Evolutionary conservation across 345 rosid species (phyloP), one percentile per base, ranked within the genome.

Genomic region (Citrus mangshanensis): DNA sequence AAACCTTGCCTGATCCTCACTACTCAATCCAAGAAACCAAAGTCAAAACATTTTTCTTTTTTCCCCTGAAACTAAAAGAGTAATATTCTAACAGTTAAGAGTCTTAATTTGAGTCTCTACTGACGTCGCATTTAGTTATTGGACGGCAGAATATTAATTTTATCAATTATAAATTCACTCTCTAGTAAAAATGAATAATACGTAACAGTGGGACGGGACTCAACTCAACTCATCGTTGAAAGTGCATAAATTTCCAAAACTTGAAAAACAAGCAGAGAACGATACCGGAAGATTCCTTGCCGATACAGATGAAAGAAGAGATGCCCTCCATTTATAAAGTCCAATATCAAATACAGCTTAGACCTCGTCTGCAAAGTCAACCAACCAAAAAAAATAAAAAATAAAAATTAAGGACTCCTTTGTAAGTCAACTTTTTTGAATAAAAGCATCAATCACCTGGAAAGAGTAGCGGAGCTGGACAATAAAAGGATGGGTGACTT

Each of bases 401-500:
- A 68, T 9, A 58, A 49, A 68, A 16, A 68, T 10, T 18, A 24
- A 60, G 38, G 18, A 8, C 8, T 5, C 22, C 21, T 54, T 18
- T 5, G 58, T 54, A 54, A 54, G 58, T 54, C 58, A 54, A 54
- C 46, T 18, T 54, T 54, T 54, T 54, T 5, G 56, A 51, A 51
- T 9, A 34, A 71, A 7, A 55, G 37, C 37, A 35, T 72, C 68
- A 51, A 56, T 61, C 14, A 90, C 95, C 92, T 91, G 95, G 74
- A 92, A 92, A 78, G 95, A 92, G 87, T 85, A 91, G 70, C 93
- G 87, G 68, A 91, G 93, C 73, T 83, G 95, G 70, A 91, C 95
- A 49, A 92, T 84, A 59, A 89, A 90, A 34, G 95, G 95, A 81
- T 92, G 93, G 71, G 82, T 72, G 40, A 92, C 88, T 86, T 90